Evolutionary conservation across 164 flowering plant genomes (phyloP).

Genomic region (Tetracentron sinense): DNA sequence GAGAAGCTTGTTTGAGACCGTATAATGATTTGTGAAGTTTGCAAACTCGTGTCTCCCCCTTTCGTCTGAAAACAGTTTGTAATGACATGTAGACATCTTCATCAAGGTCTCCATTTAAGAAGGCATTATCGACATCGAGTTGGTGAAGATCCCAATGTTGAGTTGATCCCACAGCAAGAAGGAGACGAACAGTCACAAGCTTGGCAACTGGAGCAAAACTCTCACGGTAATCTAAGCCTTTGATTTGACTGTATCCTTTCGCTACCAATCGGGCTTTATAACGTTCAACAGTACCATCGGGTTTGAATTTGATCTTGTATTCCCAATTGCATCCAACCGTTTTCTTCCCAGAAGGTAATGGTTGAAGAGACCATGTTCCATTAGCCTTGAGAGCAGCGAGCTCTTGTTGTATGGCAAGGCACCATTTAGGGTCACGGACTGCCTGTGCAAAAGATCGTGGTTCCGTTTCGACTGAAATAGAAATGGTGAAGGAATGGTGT

Average conservation of each 20-base stretch:
- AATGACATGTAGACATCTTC: no score
- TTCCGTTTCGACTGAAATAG: neutral
- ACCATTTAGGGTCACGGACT: conserved; percentile 1
- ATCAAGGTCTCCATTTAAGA: no score
- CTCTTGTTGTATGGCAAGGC: conserved; percentile 1
- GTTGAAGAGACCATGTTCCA: neutral
- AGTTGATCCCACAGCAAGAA: no score
- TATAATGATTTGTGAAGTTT: no score
- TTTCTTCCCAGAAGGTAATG: neutral
- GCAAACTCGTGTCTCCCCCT: no score
- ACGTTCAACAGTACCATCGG: neutral
- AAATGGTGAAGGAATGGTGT: conserved; percentile 20
- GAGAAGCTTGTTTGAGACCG: no score
- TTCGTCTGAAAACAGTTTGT: no score
- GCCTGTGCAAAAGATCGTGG: conserved; percentile 1
- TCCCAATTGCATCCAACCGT: neutral
- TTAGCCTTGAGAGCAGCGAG: conserved; percentile 3
- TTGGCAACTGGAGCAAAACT: no score
- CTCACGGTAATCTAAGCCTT: neutral
- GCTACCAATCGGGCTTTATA: neutral
- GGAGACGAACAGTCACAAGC: no score
- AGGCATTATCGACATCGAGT: no score
- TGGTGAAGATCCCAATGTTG: no score
- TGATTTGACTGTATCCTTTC: neutral
- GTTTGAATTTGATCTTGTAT: conserved; percentile 5